Evolutionary conservation across 2,329 filamentous ascomycete species (phyloP).

Genomic region (Ceratocystiopsis brevicomis): DNA sequence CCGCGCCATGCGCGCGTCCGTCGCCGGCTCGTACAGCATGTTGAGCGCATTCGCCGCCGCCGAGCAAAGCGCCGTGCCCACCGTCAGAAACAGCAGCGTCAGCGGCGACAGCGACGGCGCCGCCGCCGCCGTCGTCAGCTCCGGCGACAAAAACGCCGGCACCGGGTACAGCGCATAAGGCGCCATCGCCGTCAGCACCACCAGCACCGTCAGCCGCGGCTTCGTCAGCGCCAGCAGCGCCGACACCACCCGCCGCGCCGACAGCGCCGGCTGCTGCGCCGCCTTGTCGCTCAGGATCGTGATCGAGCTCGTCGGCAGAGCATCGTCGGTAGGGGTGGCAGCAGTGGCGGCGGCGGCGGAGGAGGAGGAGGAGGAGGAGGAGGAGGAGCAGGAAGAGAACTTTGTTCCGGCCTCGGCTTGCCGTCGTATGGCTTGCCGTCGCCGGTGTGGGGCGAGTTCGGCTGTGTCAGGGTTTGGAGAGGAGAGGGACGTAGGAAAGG

Average conservation of each 20-base stretch:
- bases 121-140: constrained; percentile 18
- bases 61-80: constrained; percentile 73
- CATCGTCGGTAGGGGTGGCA: neutral
- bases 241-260: constrained; percentile 48
- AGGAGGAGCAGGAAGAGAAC: neutral
- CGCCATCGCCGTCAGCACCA: constrained; percentile 78
- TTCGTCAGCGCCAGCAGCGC: constrained; percentile 87
- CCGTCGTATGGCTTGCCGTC: constrained; percentile 9
- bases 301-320: constrained; percentile 22
- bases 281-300: constrained; percentile 34
- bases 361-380: neutral
- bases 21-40: constrained; percentile 85
- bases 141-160: constrained; percentile 58
- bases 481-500: neutral
- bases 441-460: constrained; percentile 8
- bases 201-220: constrained; percentile 75
- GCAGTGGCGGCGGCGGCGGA: neutral
- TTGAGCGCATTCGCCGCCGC: constrained; percentile 88
- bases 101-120: constrained; percentile 72
- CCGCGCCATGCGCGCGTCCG: constrained; percentile 85
- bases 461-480: neutral
- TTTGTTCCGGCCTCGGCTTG: neutral
- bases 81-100: constrained; percentile 80
- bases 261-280: constrained; percentile 28
- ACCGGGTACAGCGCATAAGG: constrained; percentile 88